Evolutionary conservation across 805 yeast species (phyloP).

Genomic region (Candida nemodendra): DNA sequence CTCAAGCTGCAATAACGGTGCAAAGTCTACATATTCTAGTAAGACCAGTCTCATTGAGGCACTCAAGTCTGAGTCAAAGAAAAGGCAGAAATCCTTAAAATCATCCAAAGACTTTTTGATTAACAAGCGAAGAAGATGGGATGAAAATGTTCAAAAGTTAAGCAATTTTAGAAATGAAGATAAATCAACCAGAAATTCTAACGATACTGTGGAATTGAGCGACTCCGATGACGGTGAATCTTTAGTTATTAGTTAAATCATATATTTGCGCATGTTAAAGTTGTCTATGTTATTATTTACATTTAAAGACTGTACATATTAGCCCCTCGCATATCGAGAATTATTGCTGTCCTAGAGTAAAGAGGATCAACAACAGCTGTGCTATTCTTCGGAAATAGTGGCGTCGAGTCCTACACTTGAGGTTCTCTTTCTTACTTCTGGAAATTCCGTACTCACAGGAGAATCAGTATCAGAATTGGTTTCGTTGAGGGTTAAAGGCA

Average conservation of each 20-base stretch:
- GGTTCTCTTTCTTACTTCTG: conserved; percentile 2
- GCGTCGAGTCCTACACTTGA: conserved; percentile 7
- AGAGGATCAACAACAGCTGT: neutral
- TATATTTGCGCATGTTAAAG: too few species aligned
- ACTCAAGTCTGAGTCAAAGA: conserved; percentile 11
- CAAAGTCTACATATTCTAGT: neutral
- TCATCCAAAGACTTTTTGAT: conserved; percentile 19
- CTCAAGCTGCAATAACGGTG: neutral
- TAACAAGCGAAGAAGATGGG: conserved; percentile 16
- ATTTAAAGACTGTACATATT: too few species aligned
- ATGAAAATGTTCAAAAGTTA: conserved; percentile 4
- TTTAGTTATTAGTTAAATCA: too few species aligned
- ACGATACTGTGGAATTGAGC: conserved; percentile 6
- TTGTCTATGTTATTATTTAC: too few species aligned
- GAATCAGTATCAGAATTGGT: conserved; percentile 1
- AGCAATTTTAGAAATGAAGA: conserved; percentile 4
- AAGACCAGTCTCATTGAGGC: conserved; percentile 8
- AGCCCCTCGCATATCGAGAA: too few species aligned
- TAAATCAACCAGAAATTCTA: neutral
- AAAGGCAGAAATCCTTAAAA: conserved; percentile 15
- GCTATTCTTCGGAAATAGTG: conserved; percentile 16
- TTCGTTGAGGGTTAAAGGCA: neutral
- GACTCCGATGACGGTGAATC: conserved; percentile 6
- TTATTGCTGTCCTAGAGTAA: conserved; percentile 9
- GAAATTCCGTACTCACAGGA: neutral